phyloP scores from a whole-genome alignment of 805 yeast species.

The Blastobotrys peoriensis region DNA sequence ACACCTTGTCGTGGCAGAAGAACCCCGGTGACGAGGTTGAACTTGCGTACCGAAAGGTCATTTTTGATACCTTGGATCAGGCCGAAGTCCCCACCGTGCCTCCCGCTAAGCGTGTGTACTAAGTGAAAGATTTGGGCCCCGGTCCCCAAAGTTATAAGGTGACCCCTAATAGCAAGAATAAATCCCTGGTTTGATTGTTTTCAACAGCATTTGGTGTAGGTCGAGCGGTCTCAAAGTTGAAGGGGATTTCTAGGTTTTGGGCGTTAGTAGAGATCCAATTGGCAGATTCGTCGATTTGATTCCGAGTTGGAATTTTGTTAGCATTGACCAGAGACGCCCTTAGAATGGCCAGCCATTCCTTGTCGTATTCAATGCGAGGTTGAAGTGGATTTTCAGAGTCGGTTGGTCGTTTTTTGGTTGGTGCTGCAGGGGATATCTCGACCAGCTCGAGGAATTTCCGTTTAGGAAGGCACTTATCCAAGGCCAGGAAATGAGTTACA shows the following conservation, averaged over 20 bases:
- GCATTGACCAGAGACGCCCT: constrained; percentile 15
- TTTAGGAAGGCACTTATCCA: constrained; percentile 76
- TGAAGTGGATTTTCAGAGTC: constrained; percentile 9
- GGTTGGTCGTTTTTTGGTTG: constrained; percentile 5
- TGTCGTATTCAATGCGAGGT: constrained; percentile 28
- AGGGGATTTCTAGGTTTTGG: constrained; percentile 24
- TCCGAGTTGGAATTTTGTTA: not conserved
- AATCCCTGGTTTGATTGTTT: constrained; percentile 27
- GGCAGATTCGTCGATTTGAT: constrained; percentile 4
- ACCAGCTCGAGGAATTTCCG: constrained; percentile 52
- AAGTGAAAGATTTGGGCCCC: too few relatives aligned
- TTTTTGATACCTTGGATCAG: constrained; percentile 79
- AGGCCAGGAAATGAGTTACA: constrained; percentile 54
- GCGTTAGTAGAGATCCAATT: constrained; percentile 29
- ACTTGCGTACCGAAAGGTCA: constrained; percentile 82
- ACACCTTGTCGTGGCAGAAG: constrained; percentile 87
- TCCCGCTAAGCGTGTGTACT: constrained; percentile 94
- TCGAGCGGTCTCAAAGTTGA: constrained; percentile 23
- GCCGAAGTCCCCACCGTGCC: constrained; percentile 93
- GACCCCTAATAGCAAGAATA: constrained; percentile 6
- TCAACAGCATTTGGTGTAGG: constrained; percentile 1
- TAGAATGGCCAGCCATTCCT: constrained; percentile 34
- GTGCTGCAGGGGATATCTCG: constrained; percentile 29
- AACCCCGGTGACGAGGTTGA: constrained; percentile 61
- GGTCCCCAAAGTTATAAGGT: too few relatives aligned